Conservation (phyloP, 2,329 filamentous ascomycete genomes). For the Alternaria burnsii region DNA sequence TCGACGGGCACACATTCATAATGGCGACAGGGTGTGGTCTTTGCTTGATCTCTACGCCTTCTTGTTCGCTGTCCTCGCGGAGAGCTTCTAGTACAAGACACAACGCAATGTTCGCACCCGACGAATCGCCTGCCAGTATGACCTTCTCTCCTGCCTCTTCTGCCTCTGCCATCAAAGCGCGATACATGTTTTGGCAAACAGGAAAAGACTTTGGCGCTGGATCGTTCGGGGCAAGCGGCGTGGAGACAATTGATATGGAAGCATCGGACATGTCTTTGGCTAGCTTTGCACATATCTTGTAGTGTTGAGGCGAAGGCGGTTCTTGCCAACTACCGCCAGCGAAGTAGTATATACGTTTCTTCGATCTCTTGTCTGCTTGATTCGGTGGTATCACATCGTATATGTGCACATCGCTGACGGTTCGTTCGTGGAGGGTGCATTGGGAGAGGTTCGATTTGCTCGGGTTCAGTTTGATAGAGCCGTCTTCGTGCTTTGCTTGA, state of each 20-base stretch:
- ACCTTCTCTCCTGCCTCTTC: constrained; percentile 53
- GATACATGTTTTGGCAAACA: constrained; percentile 57
- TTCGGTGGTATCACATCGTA: constrained; percentile 54
- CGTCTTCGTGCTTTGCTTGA: constrained; percentile 46
- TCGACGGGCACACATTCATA: constrained; percentile 60
- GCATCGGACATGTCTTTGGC: constrained; percentile 53
- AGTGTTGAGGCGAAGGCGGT: constrained; percentile 61
- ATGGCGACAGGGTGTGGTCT: constrained; percentile 48
- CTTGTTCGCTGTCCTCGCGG: constrained; percentile 34
- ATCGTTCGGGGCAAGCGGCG: constrained; percentile 63
- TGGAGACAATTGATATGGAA: constrained; percentile 59
- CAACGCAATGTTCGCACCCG: constrained; percentile 64
- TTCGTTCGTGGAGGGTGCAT: constrained; percentile 53
- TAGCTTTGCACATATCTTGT: constrained; percentile 60
- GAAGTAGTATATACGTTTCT: constrained; percentile 62
- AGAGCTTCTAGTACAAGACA: constrained; percentile 53
- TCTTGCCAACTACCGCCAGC: constrained; percentile 65
- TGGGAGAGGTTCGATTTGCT: constrained; percentile 43
- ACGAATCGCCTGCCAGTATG: constrained; percentile 63
- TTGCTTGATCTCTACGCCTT: constrained; percentile 7
- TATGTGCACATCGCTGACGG: constrained; percentile 55
- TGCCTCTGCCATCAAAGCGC: constrained; percentile 52
- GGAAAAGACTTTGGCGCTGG: constrained; percentile 61
- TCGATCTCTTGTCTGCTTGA: constrained; percentile 13
- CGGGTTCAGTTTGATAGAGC: constrained; percentile 52